Conservation (phyloP, 257 asterid genomes). For the Mitragyna speciosa region DNA sequence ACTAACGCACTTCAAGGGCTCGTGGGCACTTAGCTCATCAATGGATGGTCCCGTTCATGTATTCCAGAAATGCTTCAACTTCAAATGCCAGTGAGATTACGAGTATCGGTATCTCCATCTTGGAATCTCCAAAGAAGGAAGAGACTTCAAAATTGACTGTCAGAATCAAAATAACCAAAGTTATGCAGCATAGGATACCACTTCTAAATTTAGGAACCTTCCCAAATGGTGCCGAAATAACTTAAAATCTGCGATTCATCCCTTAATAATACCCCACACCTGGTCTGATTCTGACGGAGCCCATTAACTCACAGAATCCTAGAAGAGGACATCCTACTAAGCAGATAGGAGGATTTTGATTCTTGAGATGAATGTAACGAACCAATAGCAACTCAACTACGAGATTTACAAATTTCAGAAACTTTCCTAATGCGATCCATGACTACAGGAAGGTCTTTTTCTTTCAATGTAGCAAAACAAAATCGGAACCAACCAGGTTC, state of each 20-base stretch:
- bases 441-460: constrained; percentile 43
- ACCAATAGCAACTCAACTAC: constrained; percentile 22
- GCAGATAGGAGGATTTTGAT: background rate
- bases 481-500: constrained; percentile 70
- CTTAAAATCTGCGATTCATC: constrained; percentile 3
- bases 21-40: background rate
- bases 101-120: background rate
- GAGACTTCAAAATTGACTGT: background rate
- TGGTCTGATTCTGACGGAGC: background rate
- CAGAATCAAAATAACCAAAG: background rate
- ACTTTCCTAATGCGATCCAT: constrained; percentile 48
- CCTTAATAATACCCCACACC: background rate
- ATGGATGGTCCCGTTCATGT: background rate
- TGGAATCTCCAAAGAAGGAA: background rate
- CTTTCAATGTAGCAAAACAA: constrained; percentile 43
- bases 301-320: background rate
- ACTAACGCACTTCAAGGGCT: background rate
- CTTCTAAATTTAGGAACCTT: background rate
- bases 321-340: background rate
- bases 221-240: background rate
- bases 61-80: background rate
- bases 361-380: constrained; percentile 11
- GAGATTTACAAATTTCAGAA: constrained; percentile 37
- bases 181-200: background rate
- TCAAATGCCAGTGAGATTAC: constrained; percentile 1